Evolutionary conservation across 805 yeast species (phyloP).

Genomic region (Kazachstania bromeliacearum): DNA sequence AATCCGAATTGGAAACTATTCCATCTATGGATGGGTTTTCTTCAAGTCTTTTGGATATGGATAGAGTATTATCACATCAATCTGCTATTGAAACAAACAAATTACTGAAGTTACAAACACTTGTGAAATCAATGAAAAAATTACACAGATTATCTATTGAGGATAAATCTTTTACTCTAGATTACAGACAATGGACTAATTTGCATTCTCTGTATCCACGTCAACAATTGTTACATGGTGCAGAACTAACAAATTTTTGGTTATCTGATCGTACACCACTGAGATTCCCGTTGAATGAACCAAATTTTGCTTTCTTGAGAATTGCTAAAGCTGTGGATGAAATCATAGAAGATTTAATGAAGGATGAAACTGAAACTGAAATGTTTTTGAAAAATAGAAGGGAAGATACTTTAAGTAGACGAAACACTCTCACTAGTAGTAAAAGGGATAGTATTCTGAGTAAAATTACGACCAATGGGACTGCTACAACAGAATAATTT

Average conservation of each 20-base stretch:
- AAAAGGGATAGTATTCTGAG: background rate
- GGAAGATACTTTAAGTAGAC: too few species aligned
- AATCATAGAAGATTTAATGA: constrained; percentile 6
- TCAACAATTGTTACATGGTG: background rate
- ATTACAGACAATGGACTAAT: constrained; percentile 21
- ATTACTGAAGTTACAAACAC: constrained; percentile 8
- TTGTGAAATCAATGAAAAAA: constrained; percentile 12
- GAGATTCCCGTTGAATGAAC: constrained; percentile 58
- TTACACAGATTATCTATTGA: constrained; percentile 15
- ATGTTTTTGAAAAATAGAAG: background rate
- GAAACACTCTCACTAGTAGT: too few species aligned
- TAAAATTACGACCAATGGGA: background rate
- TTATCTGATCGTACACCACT: constrained; percentile 58
- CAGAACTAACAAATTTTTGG: constrained; percentile 41
- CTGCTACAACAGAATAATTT: background rate
- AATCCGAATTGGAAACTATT: background rate
- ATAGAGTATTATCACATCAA: background rate
- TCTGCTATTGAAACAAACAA: background rate
- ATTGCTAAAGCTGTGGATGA: constrained; percentile 22
- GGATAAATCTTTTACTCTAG: constrained; percentile 13
- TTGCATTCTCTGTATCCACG: constrained; percentile 2
- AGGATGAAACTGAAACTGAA: constrained; percentile 1
- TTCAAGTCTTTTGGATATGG: background rate
- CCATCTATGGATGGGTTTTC: background rate
- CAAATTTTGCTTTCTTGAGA: constrained; percentile 46